These are phyloP conservation scores for Tuber borchii DNA, from an alignment of 495 filamentous ascomycete species.

Conservation along the genomic window DNA sequence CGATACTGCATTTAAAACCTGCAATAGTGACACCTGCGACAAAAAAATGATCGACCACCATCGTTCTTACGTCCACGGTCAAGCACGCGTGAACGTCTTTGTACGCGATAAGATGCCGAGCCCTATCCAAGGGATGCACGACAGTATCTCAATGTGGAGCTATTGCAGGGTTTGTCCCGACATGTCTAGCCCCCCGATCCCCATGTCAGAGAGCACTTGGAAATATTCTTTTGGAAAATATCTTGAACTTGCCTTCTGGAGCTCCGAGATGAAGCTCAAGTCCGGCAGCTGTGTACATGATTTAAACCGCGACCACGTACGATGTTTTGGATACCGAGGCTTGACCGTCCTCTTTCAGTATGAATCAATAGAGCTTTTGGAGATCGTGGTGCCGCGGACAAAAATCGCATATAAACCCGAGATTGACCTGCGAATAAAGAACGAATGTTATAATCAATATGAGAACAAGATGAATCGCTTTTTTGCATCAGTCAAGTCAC, in stretches of 20 bases:
- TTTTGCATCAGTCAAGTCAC: constrained; percentile 72
- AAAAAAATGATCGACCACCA: constrained; percentile 87
- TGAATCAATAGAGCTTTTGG: constrained; percentile 83
- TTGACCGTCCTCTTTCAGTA: constrained; percentile 83
- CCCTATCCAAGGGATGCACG: constrained; percentile 62
- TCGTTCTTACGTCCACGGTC: constrained; percentile 93
- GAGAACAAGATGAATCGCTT: constrained; percentile 77
- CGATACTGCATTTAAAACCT: constrained; percentile 62
- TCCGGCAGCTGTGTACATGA: constrained; percentile 87
- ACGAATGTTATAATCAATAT: constrained; percentile 74
- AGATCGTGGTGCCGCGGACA: constrained; percentile 85
- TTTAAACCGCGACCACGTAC: constrained; percentile 80
- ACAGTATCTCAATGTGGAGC: constrained; percentile 95
- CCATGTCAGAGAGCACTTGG: constrained; percentile 94
- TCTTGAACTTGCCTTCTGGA: constrained; percentile 94
- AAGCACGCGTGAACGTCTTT: constrained; percentile 84
- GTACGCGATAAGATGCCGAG: constrained; percentile 64
- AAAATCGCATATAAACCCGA: constrained; percentile 96
- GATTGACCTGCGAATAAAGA: constrained; percentile 81
- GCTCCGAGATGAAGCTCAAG: constrained; percentile 68
- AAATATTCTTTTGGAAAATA: constrained; percentile 99
- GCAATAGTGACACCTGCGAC: constrained; percentile 78
- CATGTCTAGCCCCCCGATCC: constrained; percentile 78
- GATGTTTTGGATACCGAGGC: constrained; percentile 85
- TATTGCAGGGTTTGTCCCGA: constrained; percentile 77